phyloP scores from a whole-genome alignment of 1,284 basidiomycete genomes.

The Agroathelia rolfsii region DNA sequence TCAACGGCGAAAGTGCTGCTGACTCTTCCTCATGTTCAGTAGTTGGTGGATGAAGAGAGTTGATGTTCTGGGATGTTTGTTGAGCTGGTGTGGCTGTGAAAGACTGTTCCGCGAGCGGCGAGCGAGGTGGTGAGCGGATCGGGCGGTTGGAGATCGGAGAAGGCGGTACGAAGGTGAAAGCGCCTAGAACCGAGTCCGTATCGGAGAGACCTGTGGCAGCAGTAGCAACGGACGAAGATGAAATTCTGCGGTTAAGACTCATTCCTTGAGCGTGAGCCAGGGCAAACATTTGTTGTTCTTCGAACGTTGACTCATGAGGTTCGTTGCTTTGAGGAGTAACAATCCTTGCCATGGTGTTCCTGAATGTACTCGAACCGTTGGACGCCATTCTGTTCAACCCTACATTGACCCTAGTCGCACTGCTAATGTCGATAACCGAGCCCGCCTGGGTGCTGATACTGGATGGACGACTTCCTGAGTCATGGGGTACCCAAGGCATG shows the following conservation, averaged over 20 bases:
- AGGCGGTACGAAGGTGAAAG: conserved; percentile 77
- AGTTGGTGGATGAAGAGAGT: too few relatives aligned
- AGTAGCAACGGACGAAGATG: conserved; percentile 54
- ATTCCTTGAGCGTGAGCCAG: conserved; percentile 41
- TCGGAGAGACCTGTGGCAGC: conserved; percentile 59
- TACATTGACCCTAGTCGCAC: conserved; percentile 54
- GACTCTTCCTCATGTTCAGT: too few relatives aligned
- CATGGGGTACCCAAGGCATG: conserved; percentile 29
- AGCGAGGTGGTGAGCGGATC: conserved; percentile 61
- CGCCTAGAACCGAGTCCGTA: conserved; percentile 73
- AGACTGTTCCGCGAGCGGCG: conserved; percentile 52
- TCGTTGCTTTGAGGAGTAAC: conserved; percentile 33
- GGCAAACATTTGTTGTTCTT: conserved; percentile 54
- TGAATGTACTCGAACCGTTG: conserved; percentile 33
- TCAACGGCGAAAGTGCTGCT: conserved; percentile 24
- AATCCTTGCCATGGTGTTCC: conserved; percentile 52
- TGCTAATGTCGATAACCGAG: conserved; percentile 52
- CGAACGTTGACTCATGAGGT: conserved; percentile 32
- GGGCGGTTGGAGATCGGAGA: conserved; percentile 73
- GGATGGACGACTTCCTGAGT: conserved; percentile 37
- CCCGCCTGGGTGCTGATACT: conserved; percentile 56
- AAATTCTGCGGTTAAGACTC: conserved; percentile 39
- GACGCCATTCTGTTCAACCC: conserved; percentile 28
- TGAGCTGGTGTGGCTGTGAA: conserved; percentile 26
- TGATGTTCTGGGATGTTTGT: conserved; percentile 27